These are phyloP conservation scores for Lepidium sativum DNA, from an alignment of 345 rosid species.

Conservation along the genomic window DNA sequence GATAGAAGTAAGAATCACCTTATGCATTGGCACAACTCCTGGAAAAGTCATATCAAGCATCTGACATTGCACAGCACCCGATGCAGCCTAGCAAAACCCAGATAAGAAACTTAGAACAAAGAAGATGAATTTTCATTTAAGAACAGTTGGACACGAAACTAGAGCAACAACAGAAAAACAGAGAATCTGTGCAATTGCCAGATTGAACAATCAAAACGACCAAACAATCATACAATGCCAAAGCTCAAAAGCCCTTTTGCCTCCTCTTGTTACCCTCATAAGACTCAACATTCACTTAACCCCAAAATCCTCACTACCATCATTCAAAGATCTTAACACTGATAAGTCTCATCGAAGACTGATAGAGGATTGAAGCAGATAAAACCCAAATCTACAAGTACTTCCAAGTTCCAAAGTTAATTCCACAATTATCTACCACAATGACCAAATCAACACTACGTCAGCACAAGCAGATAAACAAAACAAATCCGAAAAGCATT, in stretches of 20 bases:
- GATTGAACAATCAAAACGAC: neutral
- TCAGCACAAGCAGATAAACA: constrained; percentile 4
- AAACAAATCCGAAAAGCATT: neutral
- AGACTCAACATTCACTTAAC: neutral
- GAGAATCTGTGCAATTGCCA: neutral
- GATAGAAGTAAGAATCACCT: constrained; percentile 33
- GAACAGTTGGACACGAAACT: neutral
- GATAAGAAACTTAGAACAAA: neutral
- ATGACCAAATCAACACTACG: neutral
- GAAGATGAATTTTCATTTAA: neutral
- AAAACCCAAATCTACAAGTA: neutral
- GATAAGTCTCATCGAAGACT: neutral
- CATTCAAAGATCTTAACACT: neutral
- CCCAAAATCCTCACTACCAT: neutral
- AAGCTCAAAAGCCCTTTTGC: neutral
- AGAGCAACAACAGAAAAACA: neutral
- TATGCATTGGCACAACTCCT: constrained; percentile 94
- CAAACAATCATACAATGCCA: neutral
- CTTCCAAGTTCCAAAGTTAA: neutral
- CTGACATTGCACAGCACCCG: constrained; percentile 98
- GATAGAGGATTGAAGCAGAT: neutral
- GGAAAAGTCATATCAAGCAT: constrained; percentile 93
- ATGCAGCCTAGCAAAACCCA: constrained; percentile 54
- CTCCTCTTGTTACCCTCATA: neutral
- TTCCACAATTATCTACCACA: neutral